Evolutionary conservation across 441 rosid genomes (phyloP).

Genomic region (Populus hybrid): DNA sequence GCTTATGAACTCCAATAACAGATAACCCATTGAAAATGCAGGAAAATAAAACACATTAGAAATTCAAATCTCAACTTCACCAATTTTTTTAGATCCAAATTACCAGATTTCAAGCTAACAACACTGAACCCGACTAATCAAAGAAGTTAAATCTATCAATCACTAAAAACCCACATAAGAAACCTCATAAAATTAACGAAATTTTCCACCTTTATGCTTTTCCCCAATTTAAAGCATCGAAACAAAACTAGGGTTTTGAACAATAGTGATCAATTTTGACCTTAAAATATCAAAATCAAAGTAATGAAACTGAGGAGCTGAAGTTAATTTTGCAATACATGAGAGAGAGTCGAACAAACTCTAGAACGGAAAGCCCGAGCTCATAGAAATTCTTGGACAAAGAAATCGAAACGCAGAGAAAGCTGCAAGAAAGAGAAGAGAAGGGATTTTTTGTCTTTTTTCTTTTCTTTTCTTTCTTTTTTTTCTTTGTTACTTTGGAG

Average conservation of each 20-base stretch:
- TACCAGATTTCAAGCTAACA: slow-evolving; percentile 18
- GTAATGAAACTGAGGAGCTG: slow-evolving; percentile 3
- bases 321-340: slow-evolving; percentile 24
- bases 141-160: slow-evolving; percentile 20
- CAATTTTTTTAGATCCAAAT: slow-evolving; percentile 6
- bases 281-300: background rate
- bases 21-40: slow-evolving; percentile 16
- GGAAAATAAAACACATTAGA: slow-evolving; percentile 6
- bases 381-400: slow-evolving; percentile 14
- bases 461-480: slow-evolving; percentile 15
- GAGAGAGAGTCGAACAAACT: slow-evolving; percentile 12
- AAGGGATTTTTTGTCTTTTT: slow-evolving; percentile 12
- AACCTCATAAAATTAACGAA: slow-evolving; percentile 7
- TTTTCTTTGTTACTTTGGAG: slow-evolving; percentile 35
- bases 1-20: background rate
- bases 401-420: slow-evolving; percentile 33
- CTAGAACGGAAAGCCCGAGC: background rate
- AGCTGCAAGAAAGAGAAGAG: slow-evolving; percentile 19
- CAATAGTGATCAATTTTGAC: slow-evolving; percentile 23
- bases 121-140: slow-evolving; percentile 13
- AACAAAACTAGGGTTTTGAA: slow-evolving; percentile 50
- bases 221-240: slow-evolving; percentile 24
- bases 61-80: slow-evolving; percentile 7
- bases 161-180: slow-evolving; percentile 14
- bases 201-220: slow-evolving; percentile 3